Percentiles rank a stretch among this genome's conserved stretches.
Conservation (phyloP, 208 protist genomes). For the Chromosphaera perkinsii region DNA sequence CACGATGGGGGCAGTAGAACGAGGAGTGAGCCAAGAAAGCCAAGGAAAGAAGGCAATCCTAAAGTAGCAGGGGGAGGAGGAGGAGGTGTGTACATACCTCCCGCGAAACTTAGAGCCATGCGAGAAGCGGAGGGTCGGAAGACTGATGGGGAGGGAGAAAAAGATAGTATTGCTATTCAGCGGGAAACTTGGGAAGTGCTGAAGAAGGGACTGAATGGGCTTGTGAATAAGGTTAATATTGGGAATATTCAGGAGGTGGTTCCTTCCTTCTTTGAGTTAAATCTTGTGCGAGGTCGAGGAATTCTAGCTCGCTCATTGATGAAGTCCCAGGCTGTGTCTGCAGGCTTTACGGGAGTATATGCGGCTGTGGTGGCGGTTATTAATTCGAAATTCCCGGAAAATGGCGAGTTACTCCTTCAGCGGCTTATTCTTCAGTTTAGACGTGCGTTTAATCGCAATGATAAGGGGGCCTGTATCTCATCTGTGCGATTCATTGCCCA, state of each 20-base stretch:
- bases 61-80: slow-evolving; percentile 10
- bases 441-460: slow-evolving; percentile 72
- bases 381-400: slow-evolving; percentile 92
- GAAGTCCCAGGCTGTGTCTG: slow-evolving; percentile 77
- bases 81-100: slow-evolving; percentile 74
- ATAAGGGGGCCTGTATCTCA: slow-evolving; percentile 61
- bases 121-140: background rate
- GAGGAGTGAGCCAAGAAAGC: background rate
- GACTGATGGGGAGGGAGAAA: slow-evolving; percentile 55
- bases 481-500: slow-evolving; percentile 73
- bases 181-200: slow-evolving; percentile 87
- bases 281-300: slow-evolving; percentile 91
- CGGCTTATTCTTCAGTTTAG: slow-evolving; percentile 76
- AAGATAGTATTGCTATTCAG: slow-evolving; percentile 62
- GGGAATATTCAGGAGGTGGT: slow-evolving; percentile 84
- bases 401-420: slow-evolving; percentile 83
- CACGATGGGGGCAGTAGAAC: background rate
- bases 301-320: slow-evolving; percentile 83
- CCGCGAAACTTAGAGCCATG: slow-evolving; percentile 60
- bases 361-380: slow-evolving; percentile 84
- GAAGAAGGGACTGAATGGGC: slow-evolving; percentile 88
- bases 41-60: background rate
- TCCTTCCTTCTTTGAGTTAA: slow-evolving; percentile 90
- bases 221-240: slow-evolving; percentile 87
- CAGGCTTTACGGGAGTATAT: slow-evolving; percentile 89